phyloP scores from a whole-genome alignment of 352 stramenopile species.

The Phytophthora cactorum region DNA sequence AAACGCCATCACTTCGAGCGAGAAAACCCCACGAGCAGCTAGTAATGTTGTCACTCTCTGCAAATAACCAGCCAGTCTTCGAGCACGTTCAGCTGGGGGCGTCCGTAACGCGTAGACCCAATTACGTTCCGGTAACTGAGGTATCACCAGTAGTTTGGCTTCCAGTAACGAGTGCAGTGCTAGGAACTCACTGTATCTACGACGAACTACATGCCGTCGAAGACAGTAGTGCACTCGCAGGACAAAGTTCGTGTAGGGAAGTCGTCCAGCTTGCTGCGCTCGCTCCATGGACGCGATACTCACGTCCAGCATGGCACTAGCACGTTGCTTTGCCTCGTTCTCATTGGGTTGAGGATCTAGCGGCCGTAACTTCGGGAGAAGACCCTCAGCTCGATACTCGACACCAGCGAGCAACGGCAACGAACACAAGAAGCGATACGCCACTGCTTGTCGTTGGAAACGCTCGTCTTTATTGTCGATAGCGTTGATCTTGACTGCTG shows the following conservation, averaged over 20 bases:
- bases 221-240: conserved; percentile 77
- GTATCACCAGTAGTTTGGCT: conserved; percentile 56
- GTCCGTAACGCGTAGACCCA: conserved; percentile 55
- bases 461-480: conserved; percentile 25
- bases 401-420: conserved; percentile 44
- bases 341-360: conserved; percentile 34
- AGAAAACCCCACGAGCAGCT: conserved; percentile 59
- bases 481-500: conserved; percentile 9
- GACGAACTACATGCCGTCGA: conserved; percentile 68
- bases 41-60: conserved; percentile 59
- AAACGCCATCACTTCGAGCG: conserved; percentile 72
- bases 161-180: conserved; percentile 50
- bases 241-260: conserved; percentile 83
- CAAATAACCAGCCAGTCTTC: conserved; percentile 51
- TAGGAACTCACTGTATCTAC: conserved; percentile 71
- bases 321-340: conserved; percentile 39
- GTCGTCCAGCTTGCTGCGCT: conserved; percentile 50
- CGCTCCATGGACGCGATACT: conserved; percentile 68
- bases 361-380: conserved; percentile 53
- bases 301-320: conserved; percentile 69
- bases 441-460: conserved; percentile 69
- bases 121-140: conserved; percentile 50
- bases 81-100: conserved; percentile 40
- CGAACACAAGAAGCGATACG: conserved; percentile 69
- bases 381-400: conserved; percentile 43